Percentiles rank a stretch among this genome's conserved stretches.
phyloP scores from a whole-genome alignment of 306 rosid species.

The Castanea crenata region DNA sequence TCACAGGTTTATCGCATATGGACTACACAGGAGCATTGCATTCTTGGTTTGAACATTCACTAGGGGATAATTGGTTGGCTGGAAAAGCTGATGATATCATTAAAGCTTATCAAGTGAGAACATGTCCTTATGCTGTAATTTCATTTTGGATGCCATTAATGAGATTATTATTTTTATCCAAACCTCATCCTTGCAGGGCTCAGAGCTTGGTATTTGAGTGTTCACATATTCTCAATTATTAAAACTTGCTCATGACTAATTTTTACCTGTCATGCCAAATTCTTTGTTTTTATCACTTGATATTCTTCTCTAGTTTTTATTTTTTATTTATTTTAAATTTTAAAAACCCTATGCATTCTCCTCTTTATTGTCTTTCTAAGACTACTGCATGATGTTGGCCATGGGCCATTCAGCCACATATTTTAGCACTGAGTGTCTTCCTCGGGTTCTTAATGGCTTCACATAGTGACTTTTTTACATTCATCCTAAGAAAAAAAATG shows the following conservation, averaged over 20 bases:
- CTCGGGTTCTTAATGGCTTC: slow-evolving; percentile 27
- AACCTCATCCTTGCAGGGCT: slow-evolving; percentile 31
- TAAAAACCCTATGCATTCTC: neutral
- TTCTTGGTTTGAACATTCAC: slow-evolving; percentile 54
- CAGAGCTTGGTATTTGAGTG: slow-evolving; percentile 42
- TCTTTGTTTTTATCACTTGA: slow-evolving; percentile 17
- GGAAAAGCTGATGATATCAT: slow-evolving; percentile 39
- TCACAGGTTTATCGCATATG: slow-evolving; percentile 43
- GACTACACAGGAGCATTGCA: slow-evolving; percentile 55
- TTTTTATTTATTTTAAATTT: no score
- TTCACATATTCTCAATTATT: slow-evolving; percentile 35
- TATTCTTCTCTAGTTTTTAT: neutral
- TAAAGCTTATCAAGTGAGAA: slow-evolving; percentile 37
- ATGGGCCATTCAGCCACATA: slow-evolving; percentile 55
- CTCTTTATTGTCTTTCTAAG: slow-evolving; percentile 20
- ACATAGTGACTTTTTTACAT: slow-evolving; percentile 32
- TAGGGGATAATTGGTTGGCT: slow-evolving; percentile 37
- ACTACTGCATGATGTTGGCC: slow-evolving; percentile 57
- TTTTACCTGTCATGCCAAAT: slow-evolving; percentile 16
- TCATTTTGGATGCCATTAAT: slow-evolving; percentile 3
- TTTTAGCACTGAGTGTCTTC: slow-evolving; percentile 47
- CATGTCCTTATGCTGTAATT: neutral
- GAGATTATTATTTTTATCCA: slow-evolving; percentile 19
- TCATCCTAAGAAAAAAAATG: neutral
- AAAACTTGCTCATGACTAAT: slow-evolving; percentile 49